Evolutionary conservation across 2,329 filamentous ascomycete species (phyloP).

Genomic region (Lithohypha guttulata): DNA sequence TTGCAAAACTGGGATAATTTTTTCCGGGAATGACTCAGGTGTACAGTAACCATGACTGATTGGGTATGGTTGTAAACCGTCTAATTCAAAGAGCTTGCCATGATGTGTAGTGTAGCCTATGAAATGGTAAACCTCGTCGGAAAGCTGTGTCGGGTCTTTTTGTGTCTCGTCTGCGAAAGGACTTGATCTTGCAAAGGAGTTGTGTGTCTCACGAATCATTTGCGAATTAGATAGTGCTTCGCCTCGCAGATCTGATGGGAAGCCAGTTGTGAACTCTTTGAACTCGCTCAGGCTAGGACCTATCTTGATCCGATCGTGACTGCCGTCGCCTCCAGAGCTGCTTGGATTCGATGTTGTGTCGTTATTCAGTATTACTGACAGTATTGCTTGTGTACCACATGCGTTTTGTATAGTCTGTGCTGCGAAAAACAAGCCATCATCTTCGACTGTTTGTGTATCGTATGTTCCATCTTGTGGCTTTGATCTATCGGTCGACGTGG

Average conservation of each 20-base stretch:
- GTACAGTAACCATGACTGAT: conserved; percentile 75
- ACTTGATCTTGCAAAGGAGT: conserved; percentile 76
- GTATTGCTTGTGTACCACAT: conserved; percentile 88
- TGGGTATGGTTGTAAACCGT: conserved; percentile 84
- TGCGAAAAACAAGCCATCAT: conserved; percentile 62
- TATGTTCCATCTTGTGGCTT: conserved; percentile 71
- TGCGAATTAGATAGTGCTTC: conserved; percentile 62
- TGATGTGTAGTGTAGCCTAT: conserved; percentile 83
- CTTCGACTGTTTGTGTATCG: conserved; percentile 62
- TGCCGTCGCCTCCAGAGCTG: conserved; percentile 17
- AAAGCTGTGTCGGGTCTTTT: conserved; percentile 54
- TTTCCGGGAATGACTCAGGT: conserved; percentile 60
- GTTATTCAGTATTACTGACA: conserved; percentile 86
- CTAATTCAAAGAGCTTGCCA: conserved; percentile 79
- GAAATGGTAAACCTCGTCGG: conserved; percentile 94
- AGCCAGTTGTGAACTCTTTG: conserved; percentile 75
- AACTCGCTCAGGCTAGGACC: conserved; percentile 63
- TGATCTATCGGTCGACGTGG: conserved; percentile 53
- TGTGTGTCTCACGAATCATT: conserved; percentile 68
- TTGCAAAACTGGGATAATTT: conserved; percentile 79
- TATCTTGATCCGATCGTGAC: conserved; percentile 47
- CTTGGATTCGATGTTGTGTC: conserved; percentile 33
- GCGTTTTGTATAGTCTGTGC: conserved; percentile 97
- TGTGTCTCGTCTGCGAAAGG: conserved; percentile 90
- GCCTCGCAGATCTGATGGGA: conserved; percentile 65